Conservation (phyloP, 176 grass and related monocot species). For the Aegilops bicornis region DNA sequence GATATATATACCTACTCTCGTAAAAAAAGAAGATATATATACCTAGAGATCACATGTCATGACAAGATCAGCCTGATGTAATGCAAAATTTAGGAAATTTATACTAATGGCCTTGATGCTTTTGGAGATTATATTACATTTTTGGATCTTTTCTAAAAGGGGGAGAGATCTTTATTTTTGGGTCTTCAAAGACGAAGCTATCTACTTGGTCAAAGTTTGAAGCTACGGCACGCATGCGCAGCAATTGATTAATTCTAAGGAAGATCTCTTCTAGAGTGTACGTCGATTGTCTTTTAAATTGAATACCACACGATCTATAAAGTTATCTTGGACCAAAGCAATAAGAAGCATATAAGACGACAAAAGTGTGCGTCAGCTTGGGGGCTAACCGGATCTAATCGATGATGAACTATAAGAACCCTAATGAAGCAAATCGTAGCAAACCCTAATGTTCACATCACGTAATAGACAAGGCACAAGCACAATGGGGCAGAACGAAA, state of each 20-base stretch:
- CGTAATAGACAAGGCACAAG: not conserved
- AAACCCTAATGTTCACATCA: slow-evolving; percentile 49
- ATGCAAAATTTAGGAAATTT: not conserved
- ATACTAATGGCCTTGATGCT: slow-evolving; percentile 2
- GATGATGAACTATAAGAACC: slow-evolving; percentile 31
- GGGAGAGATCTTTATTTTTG: not conserved
- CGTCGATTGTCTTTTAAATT: slow-evolving; percentile 32
- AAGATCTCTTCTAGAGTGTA: slow-evolving; percentile 38
- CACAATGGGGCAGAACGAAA: not conserved
- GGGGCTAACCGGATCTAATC: slow-evolving; percentile 16
- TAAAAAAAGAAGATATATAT: not conserved
- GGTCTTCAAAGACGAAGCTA: slow-evolving; percentile 12
- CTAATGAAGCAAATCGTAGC: slow-evolving; percentile 21
- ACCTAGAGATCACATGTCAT: slow-evolving; percentile 5
- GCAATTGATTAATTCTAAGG: slow-evolving; percentile 36
- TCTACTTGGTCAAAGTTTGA: slow-evolving; percentile 35
- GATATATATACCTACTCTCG: not conserved
- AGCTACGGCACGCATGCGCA: slow-evolving; percentile 13
- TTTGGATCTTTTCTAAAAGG: slow-evolving; percentile 9
- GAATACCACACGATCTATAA: slow-evolving; percentile 37
- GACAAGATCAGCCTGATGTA: slow-evolving; percentile 13
- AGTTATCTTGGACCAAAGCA: slow-evolving; percentile 23
- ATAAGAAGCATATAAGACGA: slow-evolving; percentile 17
- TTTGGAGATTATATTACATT: not conserved
- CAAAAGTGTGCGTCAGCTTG: not conserved